Percentiles rank a stretch among this genome's conserved stretches.
Evolutionary conservation across 2,329 filamentous ascomycete genomes (phyloP).

Genomic region (Didymella pomorum): DNA sequence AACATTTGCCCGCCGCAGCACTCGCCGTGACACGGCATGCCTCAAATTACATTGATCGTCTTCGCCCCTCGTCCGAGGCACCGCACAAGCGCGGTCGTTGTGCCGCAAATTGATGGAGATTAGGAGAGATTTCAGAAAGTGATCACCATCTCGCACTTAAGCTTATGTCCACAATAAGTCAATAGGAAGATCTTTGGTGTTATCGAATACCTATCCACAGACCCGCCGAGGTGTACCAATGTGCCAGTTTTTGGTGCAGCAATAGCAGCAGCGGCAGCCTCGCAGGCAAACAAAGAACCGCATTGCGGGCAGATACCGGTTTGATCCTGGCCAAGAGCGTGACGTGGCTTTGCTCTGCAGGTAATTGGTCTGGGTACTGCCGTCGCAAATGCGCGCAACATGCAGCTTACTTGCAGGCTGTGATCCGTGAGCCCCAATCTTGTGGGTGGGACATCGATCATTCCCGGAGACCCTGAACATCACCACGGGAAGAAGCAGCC

Average conservation of each 20-base stretch:
- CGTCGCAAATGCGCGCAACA: neutral
- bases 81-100: no score
- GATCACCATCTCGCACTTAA: neutral
- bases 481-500: neutral
- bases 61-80: neutral
- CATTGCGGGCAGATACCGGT: neutral
- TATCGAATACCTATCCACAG: neutral
- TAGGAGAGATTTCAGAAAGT: neutral
- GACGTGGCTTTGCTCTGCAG: neutral
- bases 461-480: neutral
- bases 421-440: neutral
- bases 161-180: neutral
- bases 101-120: neutral
- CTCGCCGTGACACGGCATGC: neutral
- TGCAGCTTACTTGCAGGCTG: neutral
- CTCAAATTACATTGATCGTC: neutral
- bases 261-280: neutral
- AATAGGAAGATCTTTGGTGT: neutral
- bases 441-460: neutral
- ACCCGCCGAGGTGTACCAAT: neutral
- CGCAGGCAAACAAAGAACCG: neutral
- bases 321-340: neutral
- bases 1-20: neutral
- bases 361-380: neutral
- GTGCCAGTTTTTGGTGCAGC: no score